Base-by-base conservation (phyloP, 2,329 filamentous ascomycete genomes). In the Aspergillus sp. region DNA sequence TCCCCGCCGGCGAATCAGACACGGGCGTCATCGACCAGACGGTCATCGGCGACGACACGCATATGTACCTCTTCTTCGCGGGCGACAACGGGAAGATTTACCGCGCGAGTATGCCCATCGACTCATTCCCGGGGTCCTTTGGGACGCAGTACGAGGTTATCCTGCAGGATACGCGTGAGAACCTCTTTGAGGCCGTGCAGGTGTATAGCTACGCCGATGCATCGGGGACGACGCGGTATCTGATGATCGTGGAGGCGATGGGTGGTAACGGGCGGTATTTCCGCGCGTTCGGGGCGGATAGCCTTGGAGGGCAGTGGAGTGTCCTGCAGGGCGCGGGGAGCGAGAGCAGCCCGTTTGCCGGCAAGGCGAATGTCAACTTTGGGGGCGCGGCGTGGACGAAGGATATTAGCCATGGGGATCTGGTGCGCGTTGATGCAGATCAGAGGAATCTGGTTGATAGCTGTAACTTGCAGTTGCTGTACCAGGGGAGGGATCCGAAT, bases 61-160 rank as follows among this genome's bases (percentile, higher is more conserved):
- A 84, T 75, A 89, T 89, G 85, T 89, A 89, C 67, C 78, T 90
- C 4, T 90, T 90, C 82, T 90, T 89, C 67, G 81, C 82, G 0
- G 88, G 86, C 7, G 88, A 90, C 75, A 88, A 90, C 64, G 88
- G 88, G 72, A 83, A 82, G 50, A 87, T 90, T 70, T 90, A 90
- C 76, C 82, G 87, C 1, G 72, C 86, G 56, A 84, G 81, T 70
- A 89, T 89, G 85, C 81, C 87, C 43, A 84, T 89, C 25, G 81
- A 74, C 51, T 83, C 85, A 63, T 90, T 90, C 80, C 88, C 88
- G 0, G 81, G 83, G 43, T 82, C 73, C 72, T 89, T 90, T 69
- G 86, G 87, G 62, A 76, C 79, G 0, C 59, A 79, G 0, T 83
- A 78, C 0, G 81, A 80, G 3, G 74, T 82, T 0, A 68, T 89